Percentiles rank a stretch among this genome's conserved stretches.
Conservation (phyloP, 2,329 filamentous ascomycete genomes). For the Verticillium klebahnii region DNA sequence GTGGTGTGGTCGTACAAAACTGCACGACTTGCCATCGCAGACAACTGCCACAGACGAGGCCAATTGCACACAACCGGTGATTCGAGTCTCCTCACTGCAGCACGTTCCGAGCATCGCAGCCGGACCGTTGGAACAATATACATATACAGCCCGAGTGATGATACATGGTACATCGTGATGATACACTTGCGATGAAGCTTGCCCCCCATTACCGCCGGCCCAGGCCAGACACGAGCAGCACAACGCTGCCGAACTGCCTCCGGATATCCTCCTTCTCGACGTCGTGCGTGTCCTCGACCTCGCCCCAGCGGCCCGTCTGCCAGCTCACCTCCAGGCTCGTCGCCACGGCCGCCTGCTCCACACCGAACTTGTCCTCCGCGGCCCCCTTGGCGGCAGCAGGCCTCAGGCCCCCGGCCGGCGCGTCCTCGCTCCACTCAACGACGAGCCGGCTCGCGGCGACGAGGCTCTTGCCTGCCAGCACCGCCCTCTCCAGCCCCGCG, state of each 20-base stretch:
- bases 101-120: too few relatives aligned
- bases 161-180: background rate
- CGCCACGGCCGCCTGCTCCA: constrained; percentile 75
- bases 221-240: constrained; percentile 69
- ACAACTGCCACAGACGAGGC: too few relatives aligned
- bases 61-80: too few relatives aligned
- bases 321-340: constrained; percentile 82
- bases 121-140: too few relatives aligned
- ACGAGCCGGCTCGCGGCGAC: constrained; percentile 72
- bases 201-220: background rate
- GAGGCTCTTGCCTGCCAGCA: constrained; percentile 82
- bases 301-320: constrained; percentile 89
- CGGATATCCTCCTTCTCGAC: constrained; percentile 87
- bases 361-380: constrained; percentile 55
- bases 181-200: background rate
- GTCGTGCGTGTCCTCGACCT: constrained; percentile 97
- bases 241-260: constrained; percentile 81
- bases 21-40: too few relatives aligned
- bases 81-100: too few relatives aligned
- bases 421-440: constrained; percentile 81
- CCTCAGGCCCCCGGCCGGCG: constrained; percentile 40
- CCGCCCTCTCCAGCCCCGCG: constrained; percentile 78
- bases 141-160: background rate
- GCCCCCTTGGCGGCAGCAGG: constrained; percentile 16
- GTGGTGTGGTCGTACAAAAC: too few relatives aligned